Conservation (phyloP, 306 rosid genomes). For the Gillenia trifoliata region DNA sequence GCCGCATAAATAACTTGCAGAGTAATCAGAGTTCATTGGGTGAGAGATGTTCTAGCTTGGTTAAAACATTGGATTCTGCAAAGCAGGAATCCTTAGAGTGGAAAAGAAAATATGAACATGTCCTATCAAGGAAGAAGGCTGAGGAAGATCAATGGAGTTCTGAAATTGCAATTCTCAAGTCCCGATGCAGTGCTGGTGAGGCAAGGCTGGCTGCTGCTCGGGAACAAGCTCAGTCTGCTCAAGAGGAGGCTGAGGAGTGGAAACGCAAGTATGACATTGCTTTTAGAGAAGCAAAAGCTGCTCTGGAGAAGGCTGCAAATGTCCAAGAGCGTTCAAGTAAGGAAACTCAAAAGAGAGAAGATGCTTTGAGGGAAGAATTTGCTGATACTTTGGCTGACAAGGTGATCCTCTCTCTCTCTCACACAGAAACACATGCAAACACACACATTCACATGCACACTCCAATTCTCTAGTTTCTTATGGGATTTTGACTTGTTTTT, state of each 20-base stretch:
- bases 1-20: slow-evolving; percentile 77
- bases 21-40: slow-evolving; percentile 62
- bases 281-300: slow-evolving; percentile 76
- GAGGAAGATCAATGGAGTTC: slow-evolving; percentile 82
- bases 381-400: slow-evolving; percentile 65
- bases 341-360: slow-evolving; percentile 83
- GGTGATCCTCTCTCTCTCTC: slow-evolving; percentile 32
- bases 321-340: slow-evolving; percentile 73
- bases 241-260: slow-evolving; percentile 97
- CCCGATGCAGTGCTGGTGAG: slow-evolving; percentile 80
- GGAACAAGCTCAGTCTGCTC: slow-evolving; percentile 91
- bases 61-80: slow-evolving; percentile 61
- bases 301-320: slow-evolving; percentile 81
- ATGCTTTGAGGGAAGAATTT: slow-evolving; percentile 86
- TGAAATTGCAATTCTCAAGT: slow-evolving; percentile 76
- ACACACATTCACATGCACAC: neutral
- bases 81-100: slow-evolving; percentile 79
- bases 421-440: neutral
- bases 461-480: slow-evolving; percentile 1
- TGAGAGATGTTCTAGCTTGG: slow-evolving; percentile 62
- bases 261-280: slow-evolving; percentile 85
- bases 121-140: slow-evolving; percentile 63
- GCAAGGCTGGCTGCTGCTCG: slow-evolving; percentile 89
- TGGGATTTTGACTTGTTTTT: slow-evolving; percentile 16
- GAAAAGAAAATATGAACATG: slow-evolving; percentile 77